Evolutionary conservation across 2,329 filamentous ascomycete species (phyloP), one percentile per base, ranked within the genome.

Genomic region (Penicillium brasilianum): DNA sequence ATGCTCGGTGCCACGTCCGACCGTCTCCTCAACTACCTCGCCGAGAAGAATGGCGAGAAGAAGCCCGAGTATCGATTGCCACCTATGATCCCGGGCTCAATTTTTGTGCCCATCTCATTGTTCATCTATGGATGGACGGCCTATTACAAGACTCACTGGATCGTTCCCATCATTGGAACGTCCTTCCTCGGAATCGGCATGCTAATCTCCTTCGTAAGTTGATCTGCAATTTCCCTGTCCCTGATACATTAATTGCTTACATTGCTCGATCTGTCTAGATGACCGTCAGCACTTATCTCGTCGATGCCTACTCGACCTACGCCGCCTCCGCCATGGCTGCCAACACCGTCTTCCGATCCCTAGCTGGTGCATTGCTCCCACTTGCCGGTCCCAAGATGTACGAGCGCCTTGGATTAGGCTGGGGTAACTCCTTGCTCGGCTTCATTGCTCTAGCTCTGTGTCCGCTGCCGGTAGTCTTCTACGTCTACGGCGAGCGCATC

Each of bases 71-170:
- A 80, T 63, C 78, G 83, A 0, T 72, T 85, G 0, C 83, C 84
- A 0, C 78, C 84, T 0, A 85, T 89, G 77, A 82, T 87, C 55
- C 76, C 84, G 13, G 84, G 83, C 1, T 79, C 81, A 0, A 66
- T 86, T 2, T 76, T 86, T 37, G 80, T 87, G 1, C 85, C 86
- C 0, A 69, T 82, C 18, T 82, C 84, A 9, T 76, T 88, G 0
- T 82, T 87, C 63, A 81, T 83, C 74, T 88, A 87, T 67, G 85
- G 85, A 34, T 88, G 85, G 84, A 77, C 80, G 1, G 85, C 85
- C 0, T 77, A 87, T 52, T 76, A 80, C 34, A 69, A 78, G 1
- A 74, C 79, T 0, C 84, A 86, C 67, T 88, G 85, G 84, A 84
- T 88, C 48, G 77, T 87, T 5, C 85, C 86, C 0, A 86, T 88